Evolutionary conservation across 2,329 filamentous ascomycete genomes (phyloP).

Genomic region (Pezicula neosporulosa): DNA sequence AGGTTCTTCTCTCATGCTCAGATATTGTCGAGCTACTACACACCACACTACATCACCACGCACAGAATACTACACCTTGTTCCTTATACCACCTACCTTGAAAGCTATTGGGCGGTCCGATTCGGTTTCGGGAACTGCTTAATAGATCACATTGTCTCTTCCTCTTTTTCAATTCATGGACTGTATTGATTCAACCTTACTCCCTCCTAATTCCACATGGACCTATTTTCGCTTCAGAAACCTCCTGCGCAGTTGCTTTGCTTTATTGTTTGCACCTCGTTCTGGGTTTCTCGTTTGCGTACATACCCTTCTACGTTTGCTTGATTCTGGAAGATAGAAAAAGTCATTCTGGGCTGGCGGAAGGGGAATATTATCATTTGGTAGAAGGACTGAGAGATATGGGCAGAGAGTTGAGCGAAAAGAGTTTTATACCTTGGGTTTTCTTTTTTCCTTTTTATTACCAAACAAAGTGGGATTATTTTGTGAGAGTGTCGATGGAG

Average conservation of each 20-base stretch:
- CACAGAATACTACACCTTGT: neutral
- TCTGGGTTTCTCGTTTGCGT: neutral
- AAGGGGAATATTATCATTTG: neutral
- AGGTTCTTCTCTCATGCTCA: neutral
- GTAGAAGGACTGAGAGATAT: neutral
- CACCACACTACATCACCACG: neutral
- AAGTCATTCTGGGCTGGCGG: neutral
- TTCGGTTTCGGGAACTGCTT: neutral
- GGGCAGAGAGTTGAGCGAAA: neutral
- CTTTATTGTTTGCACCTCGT: neutral
- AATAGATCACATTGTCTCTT: neutral
- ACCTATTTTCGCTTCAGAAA: neutral
- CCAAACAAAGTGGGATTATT: neutral
- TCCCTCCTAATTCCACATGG: neutral
- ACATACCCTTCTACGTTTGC: neutral
- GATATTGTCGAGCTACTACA: neutral
- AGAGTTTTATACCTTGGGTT: neutral
- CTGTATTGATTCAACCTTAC: slow-evolving; percentile 1
- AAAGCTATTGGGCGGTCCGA: neutral
- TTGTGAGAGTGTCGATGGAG: neutral
- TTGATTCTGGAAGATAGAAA: neutral
- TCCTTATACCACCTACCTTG: neutral
- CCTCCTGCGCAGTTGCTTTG: neutral
- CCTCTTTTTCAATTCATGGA: neutral
- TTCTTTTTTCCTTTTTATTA: neutral